phyloP scores from a whole-genome alignment of 306 rosid species.

The Acacia crassicarpa region DNA sequence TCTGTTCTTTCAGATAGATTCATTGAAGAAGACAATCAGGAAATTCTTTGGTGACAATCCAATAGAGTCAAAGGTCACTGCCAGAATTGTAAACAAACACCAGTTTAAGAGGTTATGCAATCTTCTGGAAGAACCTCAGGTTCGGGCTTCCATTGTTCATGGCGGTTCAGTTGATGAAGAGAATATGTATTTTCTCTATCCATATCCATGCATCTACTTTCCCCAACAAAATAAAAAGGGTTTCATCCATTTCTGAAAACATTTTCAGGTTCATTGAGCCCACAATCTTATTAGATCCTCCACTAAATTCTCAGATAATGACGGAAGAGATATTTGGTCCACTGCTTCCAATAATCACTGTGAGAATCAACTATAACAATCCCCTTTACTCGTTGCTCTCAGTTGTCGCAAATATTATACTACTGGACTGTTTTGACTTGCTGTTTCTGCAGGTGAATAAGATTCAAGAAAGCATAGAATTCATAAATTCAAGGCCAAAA shows the following conservation, averaged over 20 bases:
- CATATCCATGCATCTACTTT: background rate
- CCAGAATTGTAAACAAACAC: slow-evolving; percentile 61
- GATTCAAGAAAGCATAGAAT: slow-evolving; percentile 69
- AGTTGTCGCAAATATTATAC: slow-evolving; percentile 7
- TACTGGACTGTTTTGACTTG: slow-evolving; percentile 11
- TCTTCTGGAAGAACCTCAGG: slow-evolving; percentile 69
- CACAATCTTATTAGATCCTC: slow-evolving; percentile 85
- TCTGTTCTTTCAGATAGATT: slow-evolving; percentile 53
- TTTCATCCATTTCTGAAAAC: slow-evolving; percentile 7
- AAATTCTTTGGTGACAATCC: slow-evolving; percentile 66
- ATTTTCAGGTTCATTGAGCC: slow-evolving; percentile 80
- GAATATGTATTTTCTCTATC: slow-evolving; percentile 48
- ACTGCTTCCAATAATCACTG: slow-evolving; percentile 85
- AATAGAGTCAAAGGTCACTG: slow-evolving; percentile 45
- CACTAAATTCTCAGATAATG: slow-evolving; percentile 68
- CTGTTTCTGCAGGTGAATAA: slow-evolving; percentile 55
- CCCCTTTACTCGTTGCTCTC: background rate
- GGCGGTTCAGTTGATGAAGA: slow-evolving; percentile 77
- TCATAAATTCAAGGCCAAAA: slow-evolving; percentile 76
- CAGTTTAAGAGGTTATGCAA: slow-evolving; percentile 63
- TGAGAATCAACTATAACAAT: slow-evolving; percentile 38
- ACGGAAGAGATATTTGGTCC: slow-evolving; percentile 93
- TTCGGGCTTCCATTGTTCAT: slow-evolving; percentile 69
- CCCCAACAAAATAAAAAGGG: background rate
- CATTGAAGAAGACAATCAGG: slow-evolving; percentile 50